A percentile compares a stretch with the other conserved stretches of the same genome.
Evolutionary conservation across 805 yeast species (phyloP).

Genomic region (Hanseniaspora vineae): DNA sequence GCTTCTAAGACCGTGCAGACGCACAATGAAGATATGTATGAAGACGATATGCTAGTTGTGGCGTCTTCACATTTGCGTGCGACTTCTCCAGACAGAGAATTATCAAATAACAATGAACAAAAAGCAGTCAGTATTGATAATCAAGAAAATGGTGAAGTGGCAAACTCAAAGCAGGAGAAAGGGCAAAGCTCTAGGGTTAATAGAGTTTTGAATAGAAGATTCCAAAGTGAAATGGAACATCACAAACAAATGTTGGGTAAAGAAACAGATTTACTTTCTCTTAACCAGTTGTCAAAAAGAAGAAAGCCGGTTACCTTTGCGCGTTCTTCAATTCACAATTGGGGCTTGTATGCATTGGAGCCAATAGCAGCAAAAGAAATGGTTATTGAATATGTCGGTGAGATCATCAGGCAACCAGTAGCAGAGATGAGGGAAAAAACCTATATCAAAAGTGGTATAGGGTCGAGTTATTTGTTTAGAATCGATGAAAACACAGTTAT

Average conservation of each 20-base stretch:
- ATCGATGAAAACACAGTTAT: constrained; percentile 90
- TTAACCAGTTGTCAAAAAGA: constrained; percentile 79
- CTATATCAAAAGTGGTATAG: constrained; percentile 82
- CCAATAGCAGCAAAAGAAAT: constrained; percentile 93
- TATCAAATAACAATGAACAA: constrained; percentile 7
- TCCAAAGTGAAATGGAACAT: constrained; percentile 79
- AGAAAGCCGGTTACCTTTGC: constrained; percentile 95
- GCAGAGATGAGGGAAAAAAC: constrained; percentile 85
- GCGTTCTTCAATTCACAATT: constrained; percentile 90
- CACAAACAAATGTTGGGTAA: constrained; percentile 66
- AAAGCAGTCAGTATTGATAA: not conserved
- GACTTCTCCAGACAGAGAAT: constrained; percentile 40
- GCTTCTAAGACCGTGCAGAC: constrained; percentile 64
- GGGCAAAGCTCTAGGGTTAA: constrained; percentile 67
- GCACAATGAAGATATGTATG: constrained; percentile 41
- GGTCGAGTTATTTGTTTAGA: constrained; percentile 85
- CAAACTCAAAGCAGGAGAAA: constrained; percentile 12
- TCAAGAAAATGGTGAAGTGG: constrained; percentile 2
- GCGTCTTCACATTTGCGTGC: constrained; percentile 58
- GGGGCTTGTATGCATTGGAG: constrained; percentile 95
- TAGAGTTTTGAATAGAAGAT: constrained; percentile 75
- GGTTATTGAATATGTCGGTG: constrained; percentile 98
- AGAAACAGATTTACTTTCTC: constrained; percentile 64
- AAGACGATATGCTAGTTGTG: constrained; percentile 18
- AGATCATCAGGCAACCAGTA: constrained; percentile 80